phyloP scores from a whole-genome alignment of 192 early-diverging fungal species.

The Backusella macrospora region DNA sequence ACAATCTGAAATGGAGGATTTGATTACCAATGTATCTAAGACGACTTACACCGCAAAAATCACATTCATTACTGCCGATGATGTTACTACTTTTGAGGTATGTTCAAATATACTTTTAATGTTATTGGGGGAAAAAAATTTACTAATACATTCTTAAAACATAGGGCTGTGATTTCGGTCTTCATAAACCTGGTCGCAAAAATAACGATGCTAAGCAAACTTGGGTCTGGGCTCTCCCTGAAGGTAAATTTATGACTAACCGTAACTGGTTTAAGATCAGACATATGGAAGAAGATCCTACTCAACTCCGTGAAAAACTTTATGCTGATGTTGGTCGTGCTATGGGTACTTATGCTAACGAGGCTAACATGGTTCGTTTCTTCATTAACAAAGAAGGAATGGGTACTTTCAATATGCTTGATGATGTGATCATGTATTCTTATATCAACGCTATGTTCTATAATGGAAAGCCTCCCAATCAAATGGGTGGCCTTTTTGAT shows the following conservation, averaged over 20 bases:
- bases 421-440: slow-evolving; percentile 48
- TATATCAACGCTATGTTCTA: slow-evolving; percentile 48
- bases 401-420: slow-evolving; percentile 53
- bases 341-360: slow-evolving; percentile 47
- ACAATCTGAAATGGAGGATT: slow-evolving; percentile 18
- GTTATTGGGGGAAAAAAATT: neutral
- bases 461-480: slow-evolving; percentile 30
- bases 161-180: slow-evolving; percentile 46
- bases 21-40: slow-evolving; percentile 29
- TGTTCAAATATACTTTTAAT: slow-evolving; percentile 23
- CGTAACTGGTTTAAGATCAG: slow-evolving; percentile 52
- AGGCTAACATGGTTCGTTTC: slow-evolving; percentile 49
- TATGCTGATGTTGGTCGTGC: slow-evolving; percentile 47
- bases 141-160: neutral
- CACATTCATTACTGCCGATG: slow-evolving; percentile 43
- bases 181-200: slow-evolving; percentile 51
- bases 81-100: slow-evolving; percentile 43
- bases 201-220: slow-evolving; percentile 56
- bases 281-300: slow-evolving; percentile 54
- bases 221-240: slow-evolving; percentile 44
- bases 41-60: slow-evolving; percentile 31
- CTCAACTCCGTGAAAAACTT: slow-evolving; percentile 54
- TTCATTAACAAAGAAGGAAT: slow-evolving; percentile 48
- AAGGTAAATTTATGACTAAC: slow-evolving; percentile 28
- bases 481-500: slow-evolving; percentile 47